phyloP scores from a whole-genome alignment of 164 flowering plant genomes.

The Umbilicus rupestris region DNA sequence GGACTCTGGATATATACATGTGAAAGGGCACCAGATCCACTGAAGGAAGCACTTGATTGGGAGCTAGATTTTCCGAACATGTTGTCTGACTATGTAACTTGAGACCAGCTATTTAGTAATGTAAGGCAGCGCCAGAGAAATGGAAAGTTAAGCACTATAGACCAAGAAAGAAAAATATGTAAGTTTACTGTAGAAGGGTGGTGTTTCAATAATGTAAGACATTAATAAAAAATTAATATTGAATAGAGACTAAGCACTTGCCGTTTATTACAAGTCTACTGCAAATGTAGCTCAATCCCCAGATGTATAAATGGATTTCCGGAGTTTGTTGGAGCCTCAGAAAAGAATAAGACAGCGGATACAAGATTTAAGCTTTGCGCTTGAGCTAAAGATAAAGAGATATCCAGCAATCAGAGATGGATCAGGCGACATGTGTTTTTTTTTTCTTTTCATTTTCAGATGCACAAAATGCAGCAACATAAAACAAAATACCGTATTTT shows the following conservation, averaged over 20 bases:
- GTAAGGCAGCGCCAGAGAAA: neutral
- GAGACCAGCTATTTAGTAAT: neutral
- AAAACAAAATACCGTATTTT: slow-evolving; percentile 40
- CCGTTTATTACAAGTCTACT: neutral
- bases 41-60: slow-evolving; percentile 37
- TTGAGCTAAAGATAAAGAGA: neutral
- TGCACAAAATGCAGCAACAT: slow-evolving; percentile 1
- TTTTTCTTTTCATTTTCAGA: neutral
- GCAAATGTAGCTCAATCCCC: neutral
- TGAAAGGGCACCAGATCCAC: slow-evolving; percentile 69
- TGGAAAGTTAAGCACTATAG: neutral
- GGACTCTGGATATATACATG: slow-evolving; percentile 82
- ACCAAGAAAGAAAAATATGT: neutral
- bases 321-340: neutral
- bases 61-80: slow-evolving; percentile 64
- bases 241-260: neutral
- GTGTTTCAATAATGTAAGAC: too few relatives aligned
- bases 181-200: too few relatives aligned
- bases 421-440: neutral
- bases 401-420: neutral
- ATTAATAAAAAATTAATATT: neutral
- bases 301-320: neutral
- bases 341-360: neutral
- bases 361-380: slow-evolving; percentile 1
- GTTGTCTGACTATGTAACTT: slow-evolving; percentile 10